phyloP scores from a whole-genome alignment of 768 basidiomycete species.

The Amanita rimosa region DNA sequence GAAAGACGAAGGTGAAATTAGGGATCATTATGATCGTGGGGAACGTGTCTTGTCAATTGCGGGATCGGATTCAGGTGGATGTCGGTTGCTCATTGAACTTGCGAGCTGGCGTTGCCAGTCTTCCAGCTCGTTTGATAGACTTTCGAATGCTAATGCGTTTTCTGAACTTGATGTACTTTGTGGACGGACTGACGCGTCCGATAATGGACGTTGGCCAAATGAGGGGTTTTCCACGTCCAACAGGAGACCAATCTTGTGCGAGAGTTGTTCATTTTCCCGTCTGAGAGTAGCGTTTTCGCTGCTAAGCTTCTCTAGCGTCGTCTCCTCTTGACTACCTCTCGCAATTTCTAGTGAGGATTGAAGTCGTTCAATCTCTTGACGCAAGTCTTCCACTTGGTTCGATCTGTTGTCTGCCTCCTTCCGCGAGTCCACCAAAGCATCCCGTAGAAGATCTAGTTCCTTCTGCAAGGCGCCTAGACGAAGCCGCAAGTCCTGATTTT shows the following conservation, averaged over 20 bases:
- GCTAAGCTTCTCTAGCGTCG: slow-evolving; percentile 69
- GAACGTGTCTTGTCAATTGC: slow-evolving; percentile 51
- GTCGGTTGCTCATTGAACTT: slow-evolving; percentile 65
- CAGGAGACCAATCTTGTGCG: slow-evolving; percentile 84
- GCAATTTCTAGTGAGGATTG: slow-evolving; percentile 63
- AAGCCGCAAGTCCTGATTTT: slow-evolving; percentile 66
- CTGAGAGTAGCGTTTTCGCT: slow-evolving; percentile 71
- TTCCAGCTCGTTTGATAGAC: slow-evolving; percentile 72
- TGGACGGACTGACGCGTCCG: slow-evolving; percentile 44
- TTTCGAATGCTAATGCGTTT: slow-evolving; percentile 64
- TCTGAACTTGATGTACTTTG: slow-evolving; percentile 77
- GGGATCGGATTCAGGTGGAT: slow-evolving; percentile 51
- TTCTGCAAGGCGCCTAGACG: slow-evolving; percentile 67
- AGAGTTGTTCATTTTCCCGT: slow-evolving; percentile 79
- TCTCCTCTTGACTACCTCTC: slow-evolving; percentile 69
- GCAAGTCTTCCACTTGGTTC: slow-evolving; percentile 66
- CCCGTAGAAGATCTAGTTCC: slow-evolving; percentile 61
- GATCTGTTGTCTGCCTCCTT: slow-evolving; percentile 74
- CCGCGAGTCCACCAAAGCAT: slow-evolving; percentile 59
- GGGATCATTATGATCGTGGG: slow-evolving; percentile 33
- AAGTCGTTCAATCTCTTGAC: slow-evolving; percentile 70
- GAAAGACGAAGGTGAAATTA: slow-evolving; percentile 12
- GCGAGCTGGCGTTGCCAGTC: slow-evolving; percentile 82
- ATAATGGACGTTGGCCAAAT: slow-evolving; percentile 55
- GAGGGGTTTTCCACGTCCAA: slow-evolving; percentile 77